phyloP scores from a whole-genome alignment of 108 stramenopile species.

The Mediolabrus comicus region DNA sequence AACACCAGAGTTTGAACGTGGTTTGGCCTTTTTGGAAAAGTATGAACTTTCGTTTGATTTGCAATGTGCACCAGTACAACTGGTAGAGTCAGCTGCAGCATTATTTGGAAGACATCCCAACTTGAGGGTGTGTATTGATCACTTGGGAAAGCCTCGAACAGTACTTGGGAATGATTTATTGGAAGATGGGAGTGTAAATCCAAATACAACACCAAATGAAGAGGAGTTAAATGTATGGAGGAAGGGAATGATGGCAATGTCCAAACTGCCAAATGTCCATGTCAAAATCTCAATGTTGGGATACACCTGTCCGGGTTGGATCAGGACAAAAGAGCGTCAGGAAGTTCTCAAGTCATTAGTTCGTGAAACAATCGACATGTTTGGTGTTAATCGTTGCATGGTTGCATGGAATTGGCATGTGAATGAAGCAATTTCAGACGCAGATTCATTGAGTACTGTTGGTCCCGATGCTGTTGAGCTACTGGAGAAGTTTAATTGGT shows the following conservation, averaged over 20 bases:
- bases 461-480: conserved; percentile 67
- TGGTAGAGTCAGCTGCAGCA: conserved; percentile 56
- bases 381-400: conserved; percentile 75
- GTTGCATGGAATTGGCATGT: conserved; percentile 75
- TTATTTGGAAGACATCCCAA: conserved; percentile 54
- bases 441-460: conserved; percentile 48
- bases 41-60: conserved; percentile 68
- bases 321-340: conserved; percentile 40
- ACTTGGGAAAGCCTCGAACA: conserved; percentile 67
- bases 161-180: conserved; percentile 46
- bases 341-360: conserved; percentile 52
- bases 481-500: conserved; percentile 41
- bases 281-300: conserved; percentile 83
- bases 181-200: conserved; percentile 33
- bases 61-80: conserved; percentile 79
- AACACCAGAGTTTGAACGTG: conserved; percentile 63
- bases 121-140: conserved; percentile 65
- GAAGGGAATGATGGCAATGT: conserved; percentile 66
- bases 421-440: conserved; percentile 59
- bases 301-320: conserved; percentile 79
- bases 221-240: conserved; percentile 62
- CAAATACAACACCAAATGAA: conserved; percentile 23
- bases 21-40: conserved; percentile 56
- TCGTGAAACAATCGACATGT: conserved; percentile 59
- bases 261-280: conserved; percentile 60